Evolutionary conservation across 768 basidiomycete species (phyloP), one percentile per base, ranked within the genome.

Genomic region (Tulasnella sp.): DNA sequence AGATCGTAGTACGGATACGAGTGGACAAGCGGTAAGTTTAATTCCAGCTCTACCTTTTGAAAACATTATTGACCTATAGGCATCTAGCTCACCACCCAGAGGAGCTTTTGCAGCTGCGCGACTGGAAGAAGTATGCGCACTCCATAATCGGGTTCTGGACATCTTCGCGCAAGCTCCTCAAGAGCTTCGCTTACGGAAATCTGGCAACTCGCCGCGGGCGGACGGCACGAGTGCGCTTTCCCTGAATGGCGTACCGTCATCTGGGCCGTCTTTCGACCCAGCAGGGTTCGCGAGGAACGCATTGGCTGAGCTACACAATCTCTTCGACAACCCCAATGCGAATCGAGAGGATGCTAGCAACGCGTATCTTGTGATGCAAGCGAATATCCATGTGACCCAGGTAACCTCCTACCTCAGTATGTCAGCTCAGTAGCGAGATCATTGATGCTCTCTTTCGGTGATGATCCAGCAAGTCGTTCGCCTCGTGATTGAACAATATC

Each of bases 361-460:
- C 68, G 84, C 87, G 19, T 93, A 85, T 75, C 75, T 92, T 27
- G 90, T 93, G 25, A 87, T 91, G 80, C 90, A 92, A 70, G 86
- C 85, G 31, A 94, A 94, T 66, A 74, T 93, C 34, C 92, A 85
- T 65, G 90, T 93, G 64, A 93, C 91, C 10, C 91, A 92, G 79
- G 90, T 85, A 38, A 38, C 15, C 34, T 38, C 34, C n/a, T n/a
- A n/a, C n/a, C n/a, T n/a, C n/a, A n/a, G n/a, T n/a, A n/a, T 63
- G 15, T 42, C n/a, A n/a, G n/a, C n/a, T n/a, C n/a, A n/a, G n/a
- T n/a, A n/a, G n/a, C n/a, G n/a, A n/a, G n/a, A 38, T 24, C 3
- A 8, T 2, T 31, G 31, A 7, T 21, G 5, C n/a, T 21, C 24
- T 48, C 43, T 25, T 52, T 57, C 53, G 52, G 45, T 27, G 11